Evolutionary conservation across 345 rosid genomes (phyloP), one percentile per base, ranked within the genome.

Genomic region (Hibiscus trionum): DNA sequence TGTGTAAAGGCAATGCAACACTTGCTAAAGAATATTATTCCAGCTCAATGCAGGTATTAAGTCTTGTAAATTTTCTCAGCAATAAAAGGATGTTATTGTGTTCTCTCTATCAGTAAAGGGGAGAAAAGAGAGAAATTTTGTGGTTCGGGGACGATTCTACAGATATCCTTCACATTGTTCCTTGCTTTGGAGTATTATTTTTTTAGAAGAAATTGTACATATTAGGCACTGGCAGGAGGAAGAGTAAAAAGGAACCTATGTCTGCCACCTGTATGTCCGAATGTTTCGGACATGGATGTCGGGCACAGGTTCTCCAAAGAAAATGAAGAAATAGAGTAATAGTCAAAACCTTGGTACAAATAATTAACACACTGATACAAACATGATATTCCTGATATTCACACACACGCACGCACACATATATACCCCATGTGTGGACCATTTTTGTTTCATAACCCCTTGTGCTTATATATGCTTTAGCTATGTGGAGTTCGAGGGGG

Each of bases 401-500:
- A n/a, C n/a, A 52, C 1, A 46, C 4, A 37, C 44, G 0, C 8
- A 37, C 3, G n/a, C n/a, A 46, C 1, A 14, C 5, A 8, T 55
- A 19, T 7, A 12, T 47, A 50, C 33, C 27, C 11, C 11, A 49
- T 60, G 56, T 26, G 33, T 9, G 2, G 21, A 6, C 27, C 9
- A 17, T 37, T 7, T 55, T 44, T 27, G 26, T 69, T 69, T 68
- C 67, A 73, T 24, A 53, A 74, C 66, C 53, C n/a, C 47, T 16
- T 79, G 70, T 39, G 35, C 7, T 69, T 21, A 27, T 53, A 53
- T 53, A 17, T 77, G 59, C 65, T 75, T 72, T 72, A 95, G 99
- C 79, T 95, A 17, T 95, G 99, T 66, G 98, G 99, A 76, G 98
- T 93, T 56, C 83, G 99, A 88, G 99, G 99, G 76, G 98, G 94